A percentile compares a stretch with the other conserved stretches of the same genome.
Conservation (phyloP, 2,329 filamentous ascomycete species). For the Eurotiales sp. region DNA sequence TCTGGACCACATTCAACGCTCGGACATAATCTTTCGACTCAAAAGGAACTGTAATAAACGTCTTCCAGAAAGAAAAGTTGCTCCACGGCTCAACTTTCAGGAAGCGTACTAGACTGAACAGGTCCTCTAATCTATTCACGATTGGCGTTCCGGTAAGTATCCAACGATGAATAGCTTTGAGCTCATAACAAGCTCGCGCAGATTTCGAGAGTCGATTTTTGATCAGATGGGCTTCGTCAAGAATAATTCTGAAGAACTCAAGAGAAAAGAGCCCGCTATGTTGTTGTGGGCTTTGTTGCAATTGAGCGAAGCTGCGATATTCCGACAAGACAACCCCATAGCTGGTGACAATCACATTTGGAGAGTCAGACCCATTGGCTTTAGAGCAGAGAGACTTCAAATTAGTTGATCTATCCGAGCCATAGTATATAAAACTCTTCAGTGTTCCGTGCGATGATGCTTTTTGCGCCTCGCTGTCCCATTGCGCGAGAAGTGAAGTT, state of each 20-base stretch:
- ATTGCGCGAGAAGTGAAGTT: constrained; percentile 94
- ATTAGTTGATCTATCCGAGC: constrained; percentile 75
- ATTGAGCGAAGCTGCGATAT: constrained; percentile 63
- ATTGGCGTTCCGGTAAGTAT: constrained; percentile 92
- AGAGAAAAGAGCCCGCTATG: constrained; percentile 81
- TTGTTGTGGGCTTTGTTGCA: constrained; percentile 54
- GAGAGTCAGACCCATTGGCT: constrained; percentile 69
- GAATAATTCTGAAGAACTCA: constrained; percentile 89
- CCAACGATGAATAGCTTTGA: constrained; percentile 84
- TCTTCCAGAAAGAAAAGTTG: constrained; percentile 99
- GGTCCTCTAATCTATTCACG: constrained; percentile 89
- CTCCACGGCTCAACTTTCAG: constrained; percentile 95
- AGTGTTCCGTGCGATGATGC: constrained; percentile 80
- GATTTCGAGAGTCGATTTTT: constrained; percentile 90
- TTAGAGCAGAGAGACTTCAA: constrained; percentile 74
- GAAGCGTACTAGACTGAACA: constrained; percentile 91
- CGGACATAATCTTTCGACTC: constrained; percentile 93
- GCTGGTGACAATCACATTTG: constrained; percentile 89
- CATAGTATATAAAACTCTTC: constrained; percentile 87
- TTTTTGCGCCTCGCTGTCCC: constrained; percentile 92
- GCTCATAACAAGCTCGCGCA: constrained; percentile 88
- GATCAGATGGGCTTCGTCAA: constrained; percentile 93
- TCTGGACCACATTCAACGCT: constrained; percentile 93
- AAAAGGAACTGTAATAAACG: constrained; percentile 95
- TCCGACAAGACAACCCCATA: constrained; percentile 92